Conservation (phyloP, 129 eudicot genomes). For the Artemisia tridentata region DNA sequence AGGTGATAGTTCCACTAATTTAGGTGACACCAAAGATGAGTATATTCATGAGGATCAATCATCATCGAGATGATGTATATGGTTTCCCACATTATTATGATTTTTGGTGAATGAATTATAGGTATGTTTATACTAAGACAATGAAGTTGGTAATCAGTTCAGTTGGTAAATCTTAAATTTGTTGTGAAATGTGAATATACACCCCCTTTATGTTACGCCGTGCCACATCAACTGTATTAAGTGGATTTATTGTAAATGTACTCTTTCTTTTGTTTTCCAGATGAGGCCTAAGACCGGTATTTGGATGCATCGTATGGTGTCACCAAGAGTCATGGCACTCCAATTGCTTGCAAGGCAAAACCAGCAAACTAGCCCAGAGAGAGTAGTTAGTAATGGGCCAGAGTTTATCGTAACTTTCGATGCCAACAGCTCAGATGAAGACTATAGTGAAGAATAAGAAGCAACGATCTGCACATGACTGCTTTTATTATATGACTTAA, state of each 20-base stretch:
- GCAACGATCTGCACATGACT: constrained; percentile 17
- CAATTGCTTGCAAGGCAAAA: constrained; percentile 47
- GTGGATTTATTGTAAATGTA: background rate
- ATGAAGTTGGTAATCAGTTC: too few relatives aligned
- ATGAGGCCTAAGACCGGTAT: constrained; percentile 45
- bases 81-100: too few relatives aligned
- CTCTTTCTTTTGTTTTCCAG: constrained; percentile 49
- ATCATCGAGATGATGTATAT: too few relatives aligned
- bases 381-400: constrained; percentile 40
- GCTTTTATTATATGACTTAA: constrained; percentile 6
- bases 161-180: too few relatives aligned
- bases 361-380: constrained; percentile 37
- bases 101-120: too few relatives aligned
- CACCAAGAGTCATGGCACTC: constrained; percentile 64
- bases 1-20: too few relatives aligned
- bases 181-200: too few relatives aligned
- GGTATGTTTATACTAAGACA: too few relatives aligned
- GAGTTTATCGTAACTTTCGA: constrained; percentile 46
- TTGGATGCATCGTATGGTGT: constrained; percentile 60
- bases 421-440: constrained; percentile 37
- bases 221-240: background rate
- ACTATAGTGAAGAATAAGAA: constrained; percentile 35
- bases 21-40: too few relatives aligned
- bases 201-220: too few relatives aligned
- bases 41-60: too few relatives aligned